phyloP scores from a whole-genome alignment of 257 asterid genomes.

The Primulina eburnea region DNA sequence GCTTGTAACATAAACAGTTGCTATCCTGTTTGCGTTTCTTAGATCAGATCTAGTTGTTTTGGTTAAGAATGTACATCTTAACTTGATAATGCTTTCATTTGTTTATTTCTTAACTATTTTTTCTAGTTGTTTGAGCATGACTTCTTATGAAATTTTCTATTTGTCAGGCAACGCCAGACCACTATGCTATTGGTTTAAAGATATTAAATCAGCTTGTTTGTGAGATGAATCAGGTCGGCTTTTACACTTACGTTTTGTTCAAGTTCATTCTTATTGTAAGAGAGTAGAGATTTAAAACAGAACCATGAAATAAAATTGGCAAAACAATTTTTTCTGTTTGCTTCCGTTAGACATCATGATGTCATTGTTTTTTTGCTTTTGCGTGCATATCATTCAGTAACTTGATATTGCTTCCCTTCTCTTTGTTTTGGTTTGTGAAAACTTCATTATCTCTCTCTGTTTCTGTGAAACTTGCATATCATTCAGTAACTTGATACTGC shows the following conservation, averaged over 20 bases:
- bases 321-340: not conserved
- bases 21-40: not conserved
- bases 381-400: not conserved
- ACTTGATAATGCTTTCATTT: conserved; percentile 4
- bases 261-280: conserved; percentile 21
- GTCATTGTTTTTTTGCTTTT: not conserved
- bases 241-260: conserved; percentile 11
- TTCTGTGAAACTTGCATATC: conserved; percentile 8
- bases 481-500: conserved; percentile 8
- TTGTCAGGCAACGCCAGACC: conserved; percentile 83
- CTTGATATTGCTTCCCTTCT: conserved; percentile 16
- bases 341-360: conserved; percentile 13
- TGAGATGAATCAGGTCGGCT: conserved; percentile 93
- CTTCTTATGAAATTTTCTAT: conserved; percentile 30
- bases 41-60: conserved; percentile 8
- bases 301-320: conserved; percentile 8
- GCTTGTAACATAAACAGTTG: not conserved
- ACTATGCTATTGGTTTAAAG: conserved; percentile 88
- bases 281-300: conserved; percentile 18
- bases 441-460: conserved; percentile 18
- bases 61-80: conserved; percentile 14
- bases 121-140: conserved; percentile 25
- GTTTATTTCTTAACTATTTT: conserved; percentile 3
- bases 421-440: conserved; percentile 4
- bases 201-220: conserved; percentile 89